Conservation (phyloP, 1,284 basidiomycete species). For the Melampsora americana region DNA sequence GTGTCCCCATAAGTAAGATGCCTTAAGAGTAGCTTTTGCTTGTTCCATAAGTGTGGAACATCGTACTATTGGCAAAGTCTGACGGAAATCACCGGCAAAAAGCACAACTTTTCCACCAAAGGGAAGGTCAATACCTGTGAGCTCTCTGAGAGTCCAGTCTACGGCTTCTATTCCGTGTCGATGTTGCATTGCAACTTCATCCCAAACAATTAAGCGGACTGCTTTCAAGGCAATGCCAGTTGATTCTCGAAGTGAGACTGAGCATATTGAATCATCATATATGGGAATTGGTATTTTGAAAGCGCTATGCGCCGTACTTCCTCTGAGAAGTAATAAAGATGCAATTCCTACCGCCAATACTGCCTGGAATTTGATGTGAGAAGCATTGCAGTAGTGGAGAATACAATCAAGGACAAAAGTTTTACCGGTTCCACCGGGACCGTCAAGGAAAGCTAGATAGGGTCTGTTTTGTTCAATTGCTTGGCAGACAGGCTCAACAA, state of each 20-base stretch:
- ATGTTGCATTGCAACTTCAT: constrained; percentile 7
- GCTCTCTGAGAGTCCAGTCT: not conserved
- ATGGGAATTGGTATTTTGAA: not conserved
- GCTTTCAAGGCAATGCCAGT: not conserved
- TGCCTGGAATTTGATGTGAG: not conserved
- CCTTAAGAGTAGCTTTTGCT: not conserved
- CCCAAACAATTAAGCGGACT: constrained; percentile 3
- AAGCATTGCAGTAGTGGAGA: not conserved
- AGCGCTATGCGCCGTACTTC: not conserved
- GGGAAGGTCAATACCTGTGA: not conserved
- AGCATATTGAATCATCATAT: not conserved
- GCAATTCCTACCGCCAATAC: not conserved
- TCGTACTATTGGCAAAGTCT: not conserved
- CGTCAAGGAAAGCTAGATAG: not conserved
- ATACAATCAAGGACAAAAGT: constrained; percentile 1
- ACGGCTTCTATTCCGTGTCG: not conserved
- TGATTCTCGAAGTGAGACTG: not conserved
- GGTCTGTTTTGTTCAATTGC: constrained; percentile 49
- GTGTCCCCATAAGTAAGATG: not conserved
- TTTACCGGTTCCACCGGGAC: constrained; percentile 2
- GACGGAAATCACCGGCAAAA: no score
- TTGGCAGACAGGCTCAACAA: constrained; percentile 54
- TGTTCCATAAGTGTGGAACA: not conserved
- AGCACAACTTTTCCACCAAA: constrained; percentile 23
- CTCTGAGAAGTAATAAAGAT: not conserved